Base-by-base conservation (phyloP, 352 stramenopile species). In the Phytophthora cryptogea region DNA sequence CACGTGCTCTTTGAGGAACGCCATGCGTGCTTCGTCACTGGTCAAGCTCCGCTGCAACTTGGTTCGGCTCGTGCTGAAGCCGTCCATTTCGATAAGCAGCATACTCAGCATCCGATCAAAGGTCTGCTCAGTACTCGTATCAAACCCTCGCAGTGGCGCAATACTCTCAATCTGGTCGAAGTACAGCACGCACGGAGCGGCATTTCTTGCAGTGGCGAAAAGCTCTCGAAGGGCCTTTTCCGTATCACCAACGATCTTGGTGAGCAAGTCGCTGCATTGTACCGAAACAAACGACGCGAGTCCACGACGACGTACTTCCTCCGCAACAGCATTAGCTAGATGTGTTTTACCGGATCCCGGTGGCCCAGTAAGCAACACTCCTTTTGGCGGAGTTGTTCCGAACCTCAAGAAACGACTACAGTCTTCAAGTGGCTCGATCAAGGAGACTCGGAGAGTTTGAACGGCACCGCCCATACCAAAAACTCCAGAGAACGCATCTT, bases 271-370 rank as follows among this genome's bases (percentile, higher is more conserved):
- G 0, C 86, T 90, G 64, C 91, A 97, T 40, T 84, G 76, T 14
- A 97, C 86, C 1, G 88, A 85, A 7, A 97, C 76, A 47, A 97
- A 96, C 4, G 87, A 94, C 13, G 85, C 87, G 14, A 92, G 63
- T 8, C 81, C 76, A 42, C 73, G 70, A 4, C 79, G 70, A 30
- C 69, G 76, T 27, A 92, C 68, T 70, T 92, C 74, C 27, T 76
- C 55, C 2, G 80, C 83, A 14, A 95, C 59, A 2, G 76, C 80
- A 37, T 82, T 70, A 4, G 86, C 80, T 43, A 99, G 83, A 37
- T 99, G 74, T 5, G 96, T 99, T 72, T 99, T 99, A n/a, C 96
- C 95, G 47, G 97, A 99, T 39, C 97, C 98, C 10, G 97, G 96
- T 11, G 97, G 96, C 14, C 98, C 97, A 16, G 99, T 99, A 36